Conservation (phyloP, 257 asterid genomes). For the Knoxia roxburghii region DNA sequence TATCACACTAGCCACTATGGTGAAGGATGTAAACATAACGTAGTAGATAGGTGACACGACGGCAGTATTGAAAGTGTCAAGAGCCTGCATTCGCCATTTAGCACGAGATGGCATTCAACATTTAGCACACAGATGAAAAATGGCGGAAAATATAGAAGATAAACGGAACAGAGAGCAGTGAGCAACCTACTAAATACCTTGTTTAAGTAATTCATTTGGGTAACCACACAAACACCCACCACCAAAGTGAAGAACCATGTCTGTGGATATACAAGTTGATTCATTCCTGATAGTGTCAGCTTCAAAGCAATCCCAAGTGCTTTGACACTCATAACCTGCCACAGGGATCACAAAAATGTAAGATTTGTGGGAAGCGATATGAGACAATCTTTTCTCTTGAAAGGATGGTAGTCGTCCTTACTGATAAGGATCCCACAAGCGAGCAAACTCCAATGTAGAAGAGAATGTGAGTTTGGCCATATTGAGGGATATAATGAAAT, state of each 20-base stretch:
- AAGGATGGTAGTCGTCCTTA: slow-evolving; percentile 30
- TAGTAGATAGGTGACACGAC: slow-evolving; percentile 96
- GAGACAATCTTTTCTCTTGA: neutral
- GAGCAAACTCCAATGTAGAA: slow-evolving; percentile 42
- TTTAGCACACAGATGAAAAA: too few species aligned
- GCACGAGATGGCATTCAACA: neutral
- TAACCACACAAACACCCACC: slow-evolving; percentile 65
- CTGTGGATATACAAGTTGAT: slow-evolving; percentile 85
- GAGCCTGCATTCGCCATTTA: slow-evolving; percentile 65
- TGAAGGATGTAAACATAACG: slow-evolving; percentile 92
- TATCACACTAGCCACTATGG: slow-evolving; percentile 93
- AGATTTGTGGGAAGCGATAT: slow-evolving; percentile 4
- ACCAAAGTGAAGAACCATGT: slow-evolving; percentile 80
- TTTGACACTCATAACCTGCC: slow-evolving; percentile 96
- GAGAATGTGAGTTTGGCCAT: slow-evolving; percentile 42
- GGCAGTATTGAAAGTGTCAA: slow-evolving; percentile 96
- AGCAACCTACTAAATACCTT: slow-evolving; percentile 67
- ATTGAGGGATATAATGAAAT: slow-evolving; percentile 37
- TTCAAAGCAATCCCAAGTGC: slow-evolving; percentile 94
- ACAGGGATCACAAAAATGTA: slow-evolving; percentile 13
- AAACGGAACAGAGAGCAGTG: too few species aligned
- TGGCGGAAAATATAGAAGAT: too few species aligned
- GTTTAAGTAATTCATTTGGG: slow-evolving; percentile 88
- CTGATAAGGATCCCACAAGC: slow-evolving; percentile 62
- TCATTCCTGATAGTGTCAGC: slow-evolving; percentile 82